Conservation (phyloP, 352 stramenopile genomes). For the Phytophthora rubi region DNA sequence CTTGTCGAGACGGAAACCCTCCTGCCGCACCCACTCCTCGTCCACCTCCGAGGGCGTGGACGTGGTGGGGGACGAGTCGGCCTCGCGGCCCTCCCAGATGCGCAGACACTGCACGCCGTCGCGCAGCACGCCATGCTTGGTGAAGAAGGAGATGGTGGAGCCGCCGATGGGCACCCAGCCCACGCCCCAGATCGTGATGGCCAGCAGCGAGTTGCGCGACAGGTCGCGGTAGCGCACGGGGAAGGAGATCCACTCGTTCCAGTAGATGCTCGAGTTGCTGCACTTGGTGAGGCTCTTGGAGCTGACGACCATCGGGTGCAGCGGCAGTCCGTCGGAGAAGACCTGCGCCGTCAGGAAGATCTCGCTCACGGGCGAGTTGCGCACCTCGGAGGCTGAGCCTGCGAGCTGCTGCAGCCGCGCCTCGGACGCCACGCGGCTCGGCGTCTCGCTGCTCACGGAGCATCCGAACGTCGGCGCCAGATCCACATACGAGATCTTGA, state of each 20-base stretch:
- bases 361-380: conserved; percentile 85
- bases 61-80: conserved; percentile 69
- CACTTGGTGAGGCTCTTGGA: conserved; percentile 86
- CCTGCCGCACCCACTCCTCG: conserved; percentile 73
- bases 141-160: conserved; percentile 90
- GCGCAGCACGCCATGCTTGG: conserved; percentile 80
- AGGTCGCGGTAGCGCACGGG: conserved; percentile 88
- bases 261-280: conserved; percentile 88
- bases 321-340: conserved; percentile 81
- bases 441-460: conserved; percentile 44
- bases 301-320: conserved; percentile 87
- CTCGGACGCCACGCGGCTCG: conserved; percentile 15
- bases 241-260: conserved; percentile 90
- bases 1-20: conserved; percentile 88
- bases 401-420: conserved; percentile 61
- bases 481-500: conserved; percentile 85
- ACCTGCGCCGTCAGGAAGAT: conserved; percentile 91
- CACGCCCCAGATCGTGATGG: conserved; percentile 87
- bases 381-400: conserved; percentile 71
- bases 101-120: conserved; percentile 90
- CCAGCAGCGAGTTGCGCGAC: conserved; percentile 83
- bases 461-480: conserved; percentile 62
- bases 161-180: conserved; percentile 82
- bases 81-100: conserved; percentile 76
- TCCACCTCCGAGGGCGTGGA: conserved; percentile 76